Conservation (phyloP, 768 basidiomycete genomes). For the Suillus decipiens region DNA sequence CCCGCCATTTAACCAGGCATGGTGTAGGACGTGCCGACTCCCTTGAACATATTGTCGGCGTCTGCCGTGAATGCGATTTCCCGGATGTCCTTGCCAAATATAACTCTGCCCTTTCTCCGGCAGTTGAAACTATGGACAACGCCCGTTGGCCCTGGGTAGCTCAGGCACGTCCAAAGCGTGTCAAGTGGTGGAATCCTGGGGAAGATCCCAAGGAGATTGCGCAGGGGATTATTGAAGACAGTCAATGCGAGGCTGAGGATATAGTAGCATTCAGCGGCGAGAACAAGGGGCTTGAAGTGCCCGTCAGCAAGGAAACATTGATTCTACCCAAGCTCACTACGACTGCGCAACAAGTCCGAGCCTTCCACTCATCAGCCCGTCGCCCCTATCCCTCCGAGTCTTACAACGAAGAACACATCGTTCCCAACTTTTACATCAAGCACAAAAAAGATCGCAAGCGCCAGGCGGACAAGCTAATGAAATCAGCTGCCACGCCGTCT, state of each 20-base stretch:
- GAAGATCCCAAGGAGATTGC: constrained; percentile 25
- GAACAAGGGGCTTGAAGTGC: not conserved
- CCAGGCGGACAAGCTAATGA: not conserved
- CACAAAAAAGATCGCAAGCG: constrained; percentile 25
- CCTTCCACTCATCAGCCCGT: constrained; percentile 26
- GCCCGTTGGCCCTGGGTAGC: constrained; percentile 39
- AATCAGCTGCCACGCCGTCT: constrained; percentile 10
- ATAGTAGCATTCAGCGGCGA: constrained; percentile 1
- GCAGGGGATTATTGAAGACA: constrained; percentile 12
- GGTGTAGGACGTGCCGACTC: constrained; percentile 33
- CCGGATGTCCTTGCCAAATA: constrained; percentile 29
- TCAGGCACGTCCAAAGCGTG: constrained; percentile 14
- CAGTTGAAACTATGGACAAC: constrained; percentile 36
- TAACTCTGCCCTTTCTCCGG: constrained; percentile 29
- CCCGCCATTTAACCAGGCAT: constrained; percentile 35
- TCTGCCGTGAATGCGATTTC: constrained; percentile 37
- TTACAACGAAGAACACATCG: constrained; percentile 24
- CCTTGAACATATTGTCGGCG: constrained; percentile 34
- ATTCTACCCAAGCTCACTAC: not conserved
- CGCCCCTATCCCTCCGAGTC: constrained; percentile 23
- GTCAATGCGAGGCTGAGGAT: not conserved
- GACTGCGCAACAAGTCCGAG: constrained; percentile 19
- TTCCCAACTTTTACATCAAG: constrained; percentile 30
- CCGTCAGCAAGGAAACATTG: not conserved
- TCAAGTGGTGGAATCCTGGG: constrained; percentile 32